Conservation (phyloP, 768 basidiomycete species). For the Mycena chlorophos region DNA sequence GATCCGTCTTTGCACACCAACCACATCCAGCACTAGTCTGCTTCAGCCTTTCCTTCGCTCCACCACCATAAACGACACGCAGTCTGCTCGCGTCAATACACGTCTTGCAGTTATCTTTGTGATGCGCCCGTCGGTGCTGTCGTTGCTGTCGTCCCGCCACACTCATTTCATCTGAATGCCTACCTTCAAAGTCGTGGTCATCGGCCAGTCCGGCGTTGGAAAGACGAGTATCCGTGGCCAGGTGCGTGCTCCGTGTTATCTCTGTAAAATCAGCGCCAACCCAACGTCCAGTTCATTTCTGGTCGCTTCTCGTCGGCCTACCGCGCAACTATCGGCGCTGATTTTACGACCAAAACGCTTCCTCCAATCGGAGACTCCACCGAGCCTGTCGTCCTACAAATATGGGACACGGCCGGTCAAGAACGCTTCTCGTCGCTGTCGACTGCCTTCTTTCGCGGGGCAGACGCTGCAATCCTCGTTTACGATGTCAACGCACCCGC, state of each 20-base stretch:
- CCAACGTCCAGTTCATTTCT: constrained; percentile 62
- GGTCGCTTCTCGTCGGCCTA: constrained; percentile 75
- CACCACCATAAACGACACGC: too few relatives aligned
- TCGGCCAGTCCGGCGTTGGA: constrained; percentile 83
- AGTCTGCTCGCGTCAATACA: too few relatives aligned
- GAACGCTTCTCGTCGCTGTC: constrained; percentile 85
- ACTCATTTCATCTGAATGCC: constrained; percentile 51
- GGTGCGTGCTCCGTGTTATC: constrained; percentile 41
- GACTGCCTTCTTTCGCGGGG: constrained; percentile 80
- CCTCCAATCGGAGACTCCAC: constrained; percentile 49
- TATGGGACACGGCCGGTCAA: constrained; percentile 76
- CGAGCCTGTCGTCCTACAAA: constrained; percentile 52
- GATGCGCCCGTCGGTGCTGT: neutral
- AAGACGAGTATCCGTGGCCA: constrained; percentile 80
- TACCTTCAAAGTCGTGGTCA: constrained; percentile 78
- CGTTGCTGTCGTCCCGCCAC: neutral
- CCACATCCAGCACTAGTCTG: too few relatives aligned
- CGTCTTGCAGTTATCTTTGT: neutral
- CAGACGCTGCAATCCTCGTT: constrained; percentile 79
- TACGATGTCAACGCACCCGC: constrained; percentile 74
- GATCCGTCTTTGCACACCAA: too few relatives aligned
- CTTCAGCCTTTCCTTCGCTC: too few relatives aligned
- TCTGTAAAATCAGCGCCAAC: neutral
- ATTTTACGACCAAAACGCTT: constrained; percentile 78
- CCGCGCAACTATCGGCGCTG: constrained; percentile 85